These are phyloP conservation scores for Andrographis paniculata DNA, from an alignment of 305 asterid species.

Conservation along the genomic window DNA sequence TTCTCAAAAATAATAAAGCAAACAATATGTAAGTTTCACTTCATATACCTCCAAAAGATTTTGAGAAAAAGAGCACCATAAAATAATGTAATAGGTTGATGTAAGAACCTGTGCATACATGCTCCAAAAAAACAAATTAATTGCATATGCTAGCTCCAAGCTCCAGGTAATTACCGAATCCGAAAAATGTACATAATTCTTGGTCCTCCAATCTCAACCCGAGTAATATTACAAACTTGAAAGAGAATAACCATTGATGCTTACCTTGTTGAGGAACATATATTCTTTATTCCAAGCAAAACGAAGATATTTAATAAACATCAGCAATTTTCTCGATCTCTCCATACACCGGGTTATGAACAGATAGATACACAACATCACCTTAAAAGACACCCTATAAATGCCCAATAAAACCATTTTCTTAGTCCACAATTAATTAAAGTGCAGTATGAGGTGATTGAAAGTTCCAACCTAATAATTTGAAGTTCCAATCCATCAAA, in stretches of 20 bases:
- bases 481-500: constrained; percentile 44
- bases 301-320: constrained; percentile 27
- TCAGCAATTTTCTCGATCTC: constrained; percentile 30
- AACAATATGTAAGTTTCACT: background rate
- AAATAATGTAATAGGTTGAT: constrained; percentile 36
- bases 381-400: constrained; percentile 32
- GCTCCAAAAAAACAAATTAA: constrained; percentile 26
- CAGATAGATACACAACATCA: constrained; percentile 28
- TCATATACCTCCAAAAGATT: constrained; percentile 25
- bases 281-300: constrained; percentile 19
- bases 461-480: constrained; percentile 31
- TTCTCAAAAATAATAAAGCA: no score
- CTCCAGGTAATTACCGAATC: constrained; percentile 28
- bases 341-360: constrained; percentile 32
- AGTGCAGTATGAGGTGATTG: constrained; percentile 10
- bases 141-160: constrained; percentile 39
- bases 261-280: constrained; percentile 36
- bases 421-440: constrained; percentile 16
- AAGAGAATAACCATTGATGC: background rate
- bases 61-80: constrained; percentile 34
- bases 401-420: background rate
- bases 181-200: background rate
- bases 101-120: constrained; percentile 30
- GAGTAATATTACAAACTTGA: background rate
- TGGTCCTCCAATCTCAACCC: background rate